Base-by-base conservation (phyloP, 2,329 filamentous ascomycete genomes). In the Mollisiaceae sp. region DNA sequence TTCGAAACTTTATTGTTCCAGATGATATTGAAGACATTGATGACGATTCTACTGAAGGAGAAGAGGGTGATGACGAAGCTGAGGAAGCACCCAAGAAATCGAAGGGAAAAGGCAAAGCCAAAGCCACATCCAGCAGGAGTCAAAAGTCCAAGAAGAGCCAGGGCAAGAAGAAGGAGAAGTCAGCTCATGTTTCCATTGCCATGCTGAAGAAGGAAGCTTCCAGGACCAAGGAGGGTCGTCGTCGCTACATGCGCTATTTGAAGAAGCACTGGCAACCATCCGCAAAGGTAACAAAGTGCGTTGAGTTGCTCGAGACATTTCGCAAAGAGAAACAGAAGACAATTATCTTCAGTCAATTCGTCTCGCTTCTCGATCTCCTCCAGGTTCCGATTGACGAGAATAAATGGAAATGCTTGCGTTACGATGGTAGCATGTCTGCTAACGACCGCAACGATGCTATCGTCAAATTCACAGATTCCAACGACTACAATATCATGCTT, bases 291-390 rank as follows among this genome's bases (percentile, higher is more conserved):
- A 85, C 87, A 24, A 89, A 89, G 75, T 86, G 87, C 8, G 78
- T 91, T 63, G 86, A 91, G 62, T 82, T 94, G 8, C 79, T 94
- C 2, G 66, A 71, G 5, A 50, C 56, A n/a, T 75, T 76, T 52
- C 65, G 69, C 63, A 70, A 76, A 12, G 79, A 85, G 2, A 84
- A 83, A 1, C 89, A 93, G 75, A 94, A 94, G 77, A 92, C 90
- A 0, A 89, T 95, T 62, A 85, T 95, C 68, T 95, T 95, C 79
- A 91, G 88, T 64, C 91, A 93, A 72, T 95, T 91, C 80, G 94
- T 92, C 0, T 88, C 90, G 0, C 82, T 94, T 20, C 85, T 95
- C 2, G 91, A 94, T 76, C 82, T 94, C 5, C 80, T 94, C 18
- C 90, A 94, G 77, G 84, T 94, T 5, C 89, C 90, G 0, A 85